Percentiles rank a stretch among this genome's conserved stretches.
Evolutionary conservation across 345 rosid genomes (phyloP).

Genomic region (Reutealis trisperma): DNA sequence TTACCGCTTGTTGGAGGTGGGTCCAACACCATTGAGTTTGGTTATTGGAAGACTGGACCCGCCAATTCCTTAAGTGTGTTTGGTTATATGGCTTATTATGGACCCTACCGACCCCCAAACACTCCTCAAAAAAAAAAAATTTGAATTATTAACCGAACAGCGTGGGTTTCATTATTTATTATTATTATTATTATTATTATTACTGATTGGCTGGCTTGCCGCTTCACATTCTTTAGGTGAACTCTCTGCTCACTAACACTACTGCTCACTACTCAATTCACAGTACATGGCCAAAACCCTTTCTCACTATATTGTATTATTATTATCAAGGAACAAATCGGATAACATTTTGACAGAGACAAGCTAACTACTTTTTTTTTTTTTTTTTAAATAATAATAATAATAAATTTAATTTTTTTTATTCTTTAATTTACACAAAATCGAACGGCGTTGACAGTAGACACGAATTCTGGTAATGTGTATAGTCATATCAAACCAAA

Average conservation of each 20-base stretch:
- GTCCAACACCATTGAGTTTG: slow-evolving; percentile 2
- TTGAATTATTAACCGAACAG: neutral
- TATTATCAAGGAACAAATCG: neutral
- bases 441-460: slow-evolving; percentile 53
- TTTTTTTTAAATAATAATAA: no score
- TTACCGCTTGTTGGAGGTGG: slow-evolving; percentile 6
- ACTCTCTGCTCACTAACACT: neutral
- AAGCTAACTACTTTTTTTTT: slow-evolving; percentile 29
- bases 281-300: neutral
- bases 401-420: no score
- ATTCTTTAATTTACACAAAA: no score
- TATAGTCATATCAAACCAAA: slow-evolving; percentile 36
- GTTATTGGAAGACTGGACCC: slow-evolving; percentile 20
- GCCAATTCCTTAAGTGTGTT: neutral
- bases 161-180: neutral
- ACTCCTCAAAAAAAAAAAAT: neutral
- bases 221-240: neutral
- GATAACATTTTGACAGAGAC: slow-evolving; percentile 37
- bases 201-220: no score
- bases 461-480: slow-evolving; percentile 33
- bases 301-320: neutral
- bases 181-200: no score
- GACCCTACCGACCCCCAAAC: slow-evolving; percentile 13
- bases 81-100: neutral
- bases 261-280: neutral